Evolutionary conservation across 2,329 filamentous ascomycete species (phyloP).

Genomic region (Botryotinia convoluta): DNA sequence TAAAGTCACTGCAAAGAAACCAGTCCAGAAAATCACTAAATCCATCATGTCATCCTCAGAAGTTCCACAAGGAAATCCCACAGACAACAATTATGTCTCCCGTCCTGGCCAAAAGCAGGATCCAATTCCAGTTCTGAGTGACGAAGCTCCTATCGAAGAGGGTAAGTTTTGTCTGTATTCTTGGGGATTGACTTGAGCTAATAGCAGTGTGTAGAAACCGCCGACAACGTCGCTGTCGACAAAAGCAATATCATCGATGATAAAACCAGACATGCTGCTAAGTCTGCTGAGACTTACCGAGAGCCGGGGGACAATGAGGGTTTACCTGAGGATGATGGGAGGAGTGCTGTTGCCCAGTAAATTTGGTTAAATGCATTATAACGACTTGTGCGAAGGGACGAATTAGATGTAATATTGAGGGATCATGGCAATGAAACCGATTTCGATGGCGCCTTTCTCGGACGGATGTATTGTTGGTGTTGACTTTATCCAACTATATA

Average conservation of each 20-base stretch:
- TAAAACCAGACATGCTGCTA: slow-evolving; percentile 1
- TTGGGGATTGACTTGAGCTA: background rate
- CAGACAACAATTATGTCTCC: slow-evolving; percentile 17
- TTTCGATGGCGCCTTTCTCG: background rate
- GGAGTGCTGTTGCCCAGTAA: slow-evolving; percentile 8
- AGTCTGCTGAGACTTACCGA: slow-evolving; percentile 25
- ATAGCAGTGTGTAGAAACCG: background rate
- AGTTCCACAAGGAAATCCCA: slow-evolving; percentile 3
- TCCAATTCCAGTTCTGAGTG: slow-evolving; percentile 12
- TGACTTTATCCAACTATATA: background rate
- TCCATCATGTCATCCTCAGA: background rate
- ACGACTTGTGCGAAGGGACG: background rate
- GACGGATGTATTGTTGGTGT: no score
- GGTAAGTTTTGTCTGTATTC: background rate
- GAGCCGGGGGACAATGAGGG: slow-evolving; percentile 36
- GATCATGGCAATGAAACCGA: background rate
- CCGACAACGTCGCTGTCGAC: slow-evolving; percentile 10
- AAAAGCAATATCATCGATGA: slow-evolving; percentile 1
- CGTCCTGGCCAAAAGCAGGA: background rate
- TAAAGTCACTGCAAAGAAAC: background rate
- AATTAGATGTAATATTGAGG: background rate
- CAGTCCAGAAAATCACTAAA: background rate
- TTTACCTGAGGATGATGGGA: slow-evolving; percentile 27
- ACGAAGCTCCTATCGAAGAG: slow-evolving; percentile 13
- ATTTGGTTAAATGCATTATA: background rate